Base-by-base conservation (phyloP, 345 rosid genomes). In the Heritiera littoralis region DNA sequence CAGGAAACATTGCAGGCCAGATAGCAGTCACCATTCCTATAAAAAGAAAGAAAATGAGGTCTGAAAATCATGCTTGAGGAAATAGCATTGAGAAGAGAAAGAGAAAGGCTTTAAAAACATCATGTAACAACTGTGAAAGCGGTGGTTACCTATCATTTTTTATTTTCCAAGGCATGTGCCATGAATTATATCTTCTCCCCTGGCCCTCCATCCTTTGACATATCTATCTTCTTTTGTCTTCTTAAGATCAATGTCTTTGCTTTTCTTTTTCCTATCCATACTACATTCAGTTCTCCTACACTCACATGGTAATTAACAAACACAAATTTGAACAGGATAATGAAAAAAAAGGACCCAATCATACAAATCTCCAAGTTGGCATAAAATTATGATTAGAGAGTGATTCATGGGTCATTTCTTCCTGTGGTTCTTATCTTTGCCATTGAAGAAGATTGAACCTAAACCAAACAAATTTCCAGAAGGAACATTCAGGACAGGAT, bases 401-500 rank as follows among this genome's bases (percentile, higher is more conserved):
- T n/a, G 49, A 20, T 28, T 48, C 3, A 66, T 35, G 7, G 8
- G 5, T 66, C 43, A 70, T 84, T 84, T 84, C 86, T 86, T 88
- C 86, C 84, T 89, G 87, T 84, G 89, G 81, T 78, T 90, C 93
- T 84, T 90, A 66, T 92, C 91, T 86, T 86, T 91, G 64, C 86
- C 85, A 81, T 81, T 87, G 84, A 84, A 88, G 87, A 93, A 90
- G 72, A 90, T 84, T 5, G 95, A 93, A 15, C 89, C 88, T 17
- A 93, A 79, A 54, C 98, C 92, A 77, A 93, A 92, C 65, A 93
- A 61, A 82, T 88, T 90, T 45, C 85, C 91, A 0, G 96, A 85
- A 20, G 94, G 87, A 79, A 93, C 91, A 77, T 90, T 92, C 45
- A 93, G 64, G 73, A 92, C 92, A 41, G 97, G 96, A 81, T 83